Evolutionary conservation across 2,329 filamentous ascomycete species (phyloP).

Genomic region (Nothomitra cinnamomea): DNA sequence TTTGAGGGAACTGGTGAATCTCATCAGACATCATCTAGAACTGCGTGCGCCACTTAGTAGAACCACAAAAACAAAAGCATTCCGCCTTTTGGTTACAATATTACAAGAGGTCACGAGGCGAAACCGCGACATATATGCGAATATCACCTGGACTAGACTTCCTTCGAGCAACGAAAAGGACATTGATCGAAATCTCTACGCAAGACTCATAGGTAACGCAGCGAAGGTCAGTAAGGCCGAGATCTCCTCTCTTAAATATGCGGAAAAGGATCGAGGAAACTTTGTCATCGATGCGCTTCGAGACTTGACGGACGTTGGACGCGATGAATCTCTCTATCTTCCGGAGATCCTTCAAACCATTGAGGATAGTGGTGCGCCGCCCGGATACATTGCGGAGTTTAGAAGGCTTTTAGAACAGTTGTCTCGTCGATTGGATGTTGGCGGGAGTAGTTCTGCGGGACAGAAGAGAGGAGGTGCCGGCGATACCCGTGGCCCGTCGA

Average conservation of each 20-base stretch:
- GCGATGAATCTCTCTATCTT: not conserved
- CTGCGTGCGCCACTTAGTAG: not conserved
- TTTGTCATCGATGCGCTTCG: not conserved
- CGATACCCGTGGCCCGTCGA: not conserved
- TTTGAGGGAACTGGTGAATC: not conserved
- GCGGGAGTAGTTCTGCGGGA: not conserved
- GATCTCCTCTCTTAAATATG: not conserved
- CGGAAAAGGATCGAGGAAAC: not conserved
- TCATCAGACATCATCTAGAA: not conserved
- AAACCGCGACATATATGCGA: conserved; percentile 1
- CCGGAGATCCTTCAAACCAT: not conserved
- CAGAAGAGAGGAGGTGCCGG: not conserved
- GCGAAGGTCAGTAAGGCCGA: not conserved
- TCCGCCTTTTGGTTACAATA: not conserved
- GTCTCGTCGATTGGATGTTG: not conserved
- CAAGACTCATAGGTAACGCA: not conserved
- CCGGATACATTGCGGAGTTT: not conserved
- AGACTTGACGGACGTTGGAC: not conserved
- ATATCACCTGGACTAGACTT: not conserved
- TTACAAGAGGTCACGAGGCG: not conserved
- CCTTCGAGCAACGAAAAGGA: not conserved
- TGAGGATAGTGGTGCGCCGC: not conserved
- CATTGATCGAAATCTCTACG: conserved; percentile 3
- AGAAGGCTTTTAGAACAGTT: not conserved
- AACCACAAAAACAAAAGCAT: not conserved